Evolutionary conservation across 345 rosid genomes (phyloP).

Genomic region (Salix viminalis): DNA sequence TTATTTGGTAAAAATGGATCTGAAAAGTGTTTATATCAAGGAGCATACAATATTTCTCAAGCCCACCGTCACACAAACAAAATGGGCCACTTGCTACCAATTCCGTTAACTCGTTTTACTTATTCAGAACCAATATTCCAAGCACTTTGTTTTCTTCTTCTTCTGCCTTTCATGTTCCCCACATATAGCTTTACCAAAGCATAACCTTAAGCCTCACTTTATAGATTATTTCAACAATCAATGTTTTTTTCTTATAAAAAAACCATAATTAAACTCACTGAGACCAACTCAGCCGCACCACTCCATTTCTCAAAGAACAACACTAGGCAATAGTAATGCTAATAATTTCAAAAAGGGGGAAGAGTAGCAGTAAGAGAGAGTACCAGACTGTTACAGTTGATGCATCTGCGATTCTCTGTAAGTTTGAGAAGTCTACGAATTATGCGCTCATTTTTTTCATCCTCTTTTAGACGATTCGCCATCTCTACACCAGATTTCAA

Average conservation of each 20-base stretch:
- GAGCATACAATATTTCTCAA: not conserved
- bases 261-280: not conserved
- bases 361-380: constrained; percentile 7
- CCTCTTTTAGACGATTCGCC: constrained; percentile 77
- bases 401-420: constrained; percentile 79
- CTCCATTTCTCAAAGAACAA: too few relatives aligned
- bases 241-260: not conserved
- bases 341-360: not conserved
- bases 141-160: not conserved
- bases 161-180: not conserved
- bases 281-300: not conserved
- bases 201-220: not conserved
- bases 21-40: not conserved
- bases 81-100: not conserved
- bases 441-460: constrained; percentile 75
- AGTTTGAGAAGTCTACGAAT: constrained; percentile 88
- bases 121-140: not conserved
- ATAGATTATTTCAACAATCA: not conserved
- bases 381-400: constrained; percentile 92
- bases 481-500: constrained; percentile 21
- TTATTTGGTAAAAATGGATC: not conserved
- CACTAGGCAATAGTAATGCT: too few relatives aligned
- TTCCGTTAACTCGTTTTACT: not conserved
- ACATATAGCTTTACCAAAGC: not conserved
- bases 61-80: not conserved